Evolutionary conservation across 2,329 filamentous ascomycete genomes (phyloP).

Genomic region (Xylariaceae sp.): DNA sequence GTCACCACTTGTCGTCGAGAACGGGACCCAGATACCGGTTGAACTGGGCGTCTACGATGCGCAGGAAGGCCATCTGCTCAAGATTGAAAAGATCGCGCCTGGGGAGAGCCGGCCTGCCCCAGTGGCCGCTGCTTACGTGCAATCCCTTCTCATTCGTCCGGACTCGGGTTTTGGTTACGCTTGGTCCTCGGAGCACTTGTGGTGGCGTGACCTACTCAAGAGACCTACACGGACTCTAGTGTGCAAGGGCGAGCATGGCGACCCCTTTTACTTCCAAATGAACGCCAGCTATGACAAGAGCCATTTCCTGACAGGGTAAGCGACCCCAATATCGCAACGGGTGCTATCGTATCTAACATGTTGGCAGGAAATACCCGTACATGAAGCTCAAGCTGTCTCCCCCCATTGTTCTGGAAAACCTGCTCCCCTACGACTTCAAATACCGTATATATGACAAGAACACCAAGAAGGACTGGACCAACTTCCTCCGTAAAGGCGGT

Average conservation of each 20-base stretch:
- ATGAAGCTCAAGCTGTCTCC: constrained; percentile 91
- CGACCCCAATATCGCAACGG: constrained; percentile 3
- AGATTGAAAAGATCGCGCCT: constrained; percentile 95
- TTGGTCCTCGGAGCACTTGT: constrained; percentile 84
- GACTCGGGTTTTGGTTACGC: constrained; percentile 95
- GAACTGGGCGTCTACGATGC: constrained; percentile 88
- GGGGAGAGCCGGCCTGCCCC: constrained; percentile 85
- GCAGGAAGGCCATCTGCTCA: constrained; percentile 80
- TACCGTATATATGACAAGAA: constrained; percentile 99
- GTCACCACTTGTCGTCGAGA: constrained; percentile 86
- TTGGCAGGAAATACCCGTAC: constrained; percentile 71
- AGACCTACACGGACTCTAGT: constrained; percentile 79
- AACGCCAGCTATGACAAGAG: constrained; percentile 78
- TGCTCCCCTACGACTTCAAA: constrained; percentile 96
- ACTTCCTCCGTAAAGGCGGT: constrained; percentile 92
- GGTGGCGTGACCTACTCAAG: constrained; percentile 88
- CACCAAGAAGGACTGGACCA: constrained; percentile 97
- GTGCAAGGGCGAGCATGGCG: constrained; percentile 78
- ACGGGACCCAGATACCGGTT: constrained; percentile 92
- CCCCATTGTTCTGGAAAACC: constrained; percentile 87
- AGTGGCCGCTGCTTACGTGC: constrained; percentile 84
- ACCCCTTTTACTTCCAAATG: constrained; percentile 95
- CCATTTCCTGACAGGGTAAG: constrained; percentile 69
- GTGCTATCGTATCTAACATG: neutral
- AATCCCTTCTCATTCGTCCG: constrained; percentile 78